phyloP scores from a whole-genome alignment of 2,329 filamentous ascomycete genomes.

The Clonostachys solani region DNA sequence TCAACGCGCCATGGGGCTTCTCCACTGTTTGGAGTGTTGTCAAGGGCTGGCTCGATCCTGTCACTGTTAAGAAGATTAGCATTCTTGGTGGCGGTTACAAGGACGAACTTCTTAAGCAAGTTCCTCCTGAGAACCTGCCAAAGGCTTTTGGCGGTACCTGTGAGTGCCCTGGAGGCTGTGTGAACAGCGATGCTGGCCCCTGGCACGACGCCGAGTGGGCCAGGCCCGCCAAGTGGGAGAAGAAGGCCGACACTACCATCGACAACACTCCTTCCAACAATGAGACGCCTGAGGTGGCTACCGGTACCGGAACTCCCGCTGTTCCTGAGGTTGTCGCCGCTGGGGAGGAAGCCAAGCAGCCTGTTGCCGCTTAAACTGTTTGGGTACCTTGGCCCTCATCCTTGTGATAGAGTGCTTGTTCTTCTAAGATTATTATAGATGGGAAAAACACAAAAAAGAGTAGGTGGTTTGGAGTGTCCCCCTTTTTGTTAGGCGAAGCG shows the following conservation, averaged over 20 bases:
- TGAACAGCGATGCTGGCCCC: constrained; percentile 83
- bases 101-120: constrained; percentile 77
- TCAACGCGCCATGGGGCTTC: constrained; percentile 98
- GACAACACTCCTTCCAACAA: constrained; percentile 33
- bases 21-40: constrained; percentile 78
- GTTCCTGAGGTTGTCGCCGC: constrained; percentile 23
- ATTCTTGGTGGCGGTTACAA: constrained; percentile 80
- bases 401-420: too few species aligned
- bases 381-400: too few species aligned
- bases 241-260: constrained; percentile 32
- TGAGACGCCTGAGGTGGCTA: constrained; percentile 22
- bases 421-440: too few species aligned
- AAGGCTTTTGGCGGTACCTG: constrained; percentile 81
- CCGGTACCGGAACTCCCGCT: constrained; percentile 20
- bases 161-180: constrained; percentile 77
- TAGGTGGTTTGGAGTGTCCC: too few species aligned
- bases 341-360: constrained; percentile 20
- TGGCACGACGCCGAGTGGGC: constrained; percentile 74
- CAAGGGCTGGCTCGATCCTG: constrained; percentile 93
- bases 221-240: constrained; percentile 61
- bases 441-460: too few species aligned
- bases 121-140: constrained; percentile 87
- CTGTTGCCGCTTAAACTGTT: constrained; percentile 1
- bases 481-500: not conserved
- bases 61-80: constrained; percentile 95